Base-by-base conservation (phyloP, 441 rosid species). In the Kokia cookei region DNA sequence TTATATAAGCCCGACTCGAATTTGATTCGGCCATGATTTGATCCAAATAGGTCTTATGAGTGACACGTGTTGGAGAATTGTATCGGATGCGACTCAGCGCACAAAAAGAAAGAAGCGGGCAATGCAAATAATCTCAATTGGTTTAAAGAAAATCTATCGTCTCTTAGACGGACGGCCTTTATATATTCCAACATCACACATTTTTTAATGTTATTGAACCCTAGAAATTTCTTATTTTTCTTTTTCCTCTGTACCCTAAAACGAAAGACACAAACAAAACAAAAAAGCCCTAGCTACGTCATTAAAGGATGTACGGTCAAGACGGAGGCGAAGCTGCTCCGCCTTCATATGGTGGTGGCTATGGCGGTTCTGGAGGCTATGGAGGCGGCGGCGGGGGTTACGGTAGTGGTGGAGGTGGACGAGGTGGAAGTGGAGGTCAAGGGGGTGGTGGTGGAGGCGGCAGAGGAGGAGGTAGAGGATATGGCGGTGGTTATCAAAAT, bases 291-390 rank as follows among this genome's bases (percentile, higher is more conserved):
- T 76, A 81, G 74, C 74, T 82, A 76, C 76, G 84, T 88, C 88
- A 81, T 89, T 75, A 48, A 26, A 91, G 90, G 66, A 80, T 82
- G 87, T 89, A 90, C 80, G 88, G 87, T 73, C 91, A 90, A 81
- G 90, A 81, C 64, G 87, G 87, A 70, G 84, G 81, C 71, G 87
- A 85, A 35, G 81, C 83, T 42, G 88, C 83, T 50, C 89, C 87
- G 71, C 73, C 88, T 2, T 82, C 90, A 11, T 84, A 79, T 32
- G 81, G 81, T 2, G 80, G 82, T 19, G 82, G 82, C 11, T 77
- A 78, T 60, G 77, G 76, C 4, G 65, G 76, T n/a, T 59, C 67
- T 3, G 80, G 79, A 11, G 81, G 87, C 27, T 72, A 80, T 29
- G 79, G 87, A 3, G 81, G 73, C 11, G 61, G 61, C 29, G 32